These are phyloP conservation scores for Macrotyloma uniflorum DNA, from an alignment of 306 rosid species.

Conservation along the genomic window DNA sequence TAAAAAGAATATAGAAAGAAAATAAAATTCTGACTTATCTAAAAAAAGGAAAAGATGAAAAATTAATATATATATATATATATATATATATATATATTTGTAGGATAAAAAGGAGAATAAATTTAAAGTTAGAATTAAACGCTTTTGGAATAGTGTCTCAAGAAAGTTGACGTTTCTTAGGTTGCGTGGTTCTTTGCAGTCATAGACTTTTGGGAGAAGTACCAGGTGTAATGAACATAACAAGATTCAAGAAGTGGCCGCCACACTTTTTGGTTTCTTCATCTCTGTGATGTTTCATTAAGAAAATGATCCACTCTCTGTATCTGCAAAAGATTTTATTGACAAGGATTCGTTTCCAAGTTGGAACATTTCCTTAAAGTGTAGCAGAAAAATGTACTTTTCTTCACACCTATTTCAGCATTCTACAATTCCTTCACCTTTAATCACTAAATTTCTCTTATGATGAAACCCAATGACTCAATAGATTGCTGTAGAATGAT, in stretches of 20 bases:
- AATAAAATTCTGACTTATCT: no score
- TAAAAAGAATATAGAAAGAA: no score
- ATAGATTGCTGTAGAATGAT: background rate
- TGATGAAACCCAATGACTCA: background rate
- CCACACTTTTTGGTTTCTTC: conserved; percentile 3
- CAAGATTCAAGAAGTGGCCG: background rate
- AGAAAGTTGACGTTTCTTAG: no score
- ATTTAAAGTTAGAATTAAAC: no score
- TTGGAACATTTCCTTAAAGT: background rate
- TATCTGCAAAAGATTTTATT: conserved; percentile 31
- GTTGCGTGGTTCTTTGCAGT: conserved; percentile 6
- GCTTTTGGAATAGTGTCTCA: no score
- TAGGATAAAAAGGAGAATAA: no score
- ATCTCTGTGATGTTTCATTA: conserved; percentile 2
- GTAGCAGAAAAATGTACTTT: background rate
- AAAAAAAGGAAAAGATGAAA: no score
- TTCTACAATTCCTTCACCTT: background rate
- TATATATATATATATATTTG: no score
- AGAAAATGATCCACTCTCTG: conserved; percentile 24
- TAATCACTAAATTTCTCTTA: background rate
- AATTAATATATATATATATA: no score
- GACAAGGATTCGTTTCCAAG: conserved; percentile 3
- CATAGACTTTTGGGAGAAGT: background rate
- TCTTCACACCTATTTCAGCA: conserved; percentile 17
- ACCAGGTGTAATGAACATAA: conserved; percentile 11